Evolutionary conservation across 768 basidiomycete genomes (phyloP).

Genomic region (Mycena olivaceomarginata): DNA sequence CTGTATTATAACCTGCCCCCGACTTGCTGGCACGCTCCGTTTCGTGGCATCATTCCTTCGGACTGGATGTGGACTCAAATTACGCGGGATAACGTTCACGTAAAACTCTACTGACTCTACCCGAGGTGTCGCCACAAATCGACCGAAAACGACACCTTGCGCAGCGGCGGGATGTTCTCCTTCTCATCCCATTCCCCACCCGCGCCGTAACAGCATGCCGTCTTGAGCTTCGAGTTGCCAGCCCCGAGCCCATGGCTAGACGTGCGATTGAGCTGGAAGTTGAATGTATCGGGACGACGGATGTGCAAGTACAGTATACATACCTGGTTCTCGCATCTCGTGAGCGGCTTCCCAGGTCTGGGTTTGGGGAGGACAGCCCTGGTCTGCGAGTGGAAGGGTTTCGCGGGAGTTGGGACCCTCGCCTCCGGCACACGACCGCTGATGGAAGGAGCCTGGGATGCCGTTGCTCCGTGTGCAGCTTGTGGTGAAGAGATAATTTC

Average conservation of each 20-base stretch:
- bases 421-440: too few relatives aligned
- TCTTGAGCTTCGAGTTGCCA: not conserved
- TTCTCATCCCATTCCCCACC: conserved; percentile 19
- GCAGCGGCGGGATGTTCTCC: conserved; percentile 35
- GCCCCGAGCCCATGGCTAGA: not conserved
- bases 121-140: not conserved
- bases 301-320: not conserved
- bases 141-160: not conserved
- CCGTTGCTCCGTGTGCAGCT: too few relatives aligned
- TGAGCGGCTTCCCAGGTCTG: not conserved
- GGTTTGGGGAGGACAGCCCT: not conserved
- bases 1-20: too few relatives aligned
- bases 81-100: too few relatives aligned
- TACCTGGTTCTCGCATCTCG: not conserved
- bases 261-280: not conserved
- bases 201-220: not conserved
- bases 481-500: too few relatives aligned
- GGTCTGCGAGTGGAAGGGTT: not conserved
- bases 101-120: too few relatives aligned
- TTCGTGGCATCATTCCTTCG: too few relatives aligned
- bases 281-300: not conserved
- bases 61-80: too few relatives aligned
- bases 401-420: not conserved
- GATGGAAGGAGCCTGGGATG: too few relatives aligned
- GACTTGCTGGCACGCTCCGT: too few relatives aligned